A percentile compares a stretch with the other conserved stretches of the same genome.
Conservation (phyloP, 768 basidiomycete genomes). For the Mycena sanguinolenta region DNA sequence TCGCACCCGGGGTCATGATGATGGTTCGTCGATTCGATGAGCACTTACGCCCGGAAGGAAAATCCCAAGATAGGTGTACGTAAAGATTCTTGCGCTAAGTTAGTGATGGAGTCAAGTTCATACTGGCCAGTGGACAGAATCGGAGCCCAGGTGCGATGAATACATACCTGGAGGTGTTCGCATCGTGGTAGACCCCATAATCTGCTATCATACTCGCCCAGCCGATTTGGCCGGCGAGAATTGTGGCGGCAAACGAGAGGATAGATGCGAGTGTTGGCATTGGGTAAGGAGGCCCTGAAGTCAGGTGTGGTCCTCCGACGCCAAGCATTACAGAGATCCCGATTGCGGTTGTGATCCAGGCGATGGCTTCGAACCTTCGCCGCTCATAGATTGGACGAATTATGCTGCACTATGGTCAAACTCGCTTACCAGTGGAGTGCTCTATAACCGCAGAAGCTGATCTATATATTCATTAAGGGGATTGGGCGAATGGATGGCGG, state of each 20-base stretch:
- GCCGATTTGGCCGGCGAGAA: constrained; percentile 54
- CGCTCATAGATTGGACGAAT: no score
- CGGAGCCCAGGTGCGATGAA: no score
- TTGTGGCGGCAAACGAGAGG: constrained; percentile 53
- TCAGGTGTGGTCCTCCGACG: constrained; percentile 72
- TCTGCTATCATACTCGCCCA: constrained; percentile 61
- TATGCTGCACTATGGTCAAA: background rate
- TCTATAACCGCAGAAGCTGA: constrained; percentile 76
- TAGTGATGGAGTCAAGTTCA: no score
- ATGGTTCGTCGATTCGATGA: background rate
- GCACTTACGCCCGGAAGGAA: constrained; percentile 68
- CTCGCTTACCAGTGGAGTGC: constrained; percentile 68
- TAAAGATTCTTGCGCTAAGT: constrained; percentile 67
- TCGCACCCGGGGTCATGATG: constrained; percentile 34
- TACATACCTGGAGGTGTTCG: constrained; percentile 22
- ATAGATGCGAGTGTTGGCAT: constrained; percentile 45
- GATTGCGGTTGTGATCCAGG: constrained; percentile 78
- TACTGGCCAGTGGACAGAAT: no score
- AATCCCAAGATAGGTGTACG: constrained; percentile 76
- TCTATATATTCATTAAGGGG: constrained; percentile 38
- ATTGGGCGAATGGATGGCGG: background rate
- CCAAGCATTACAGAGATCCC: constrained; percentile 75
- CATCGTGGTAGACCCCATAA: constrained; percentile 58
- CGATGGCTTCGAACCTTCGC: constrained; percentile 65
- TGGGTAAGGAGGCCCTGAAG: constrained; percentile 47